phyloP scores from a whole-genome alignment of 2,329 filamentous ascomycete species.

The Stachybotrys echinatus region DNA sequence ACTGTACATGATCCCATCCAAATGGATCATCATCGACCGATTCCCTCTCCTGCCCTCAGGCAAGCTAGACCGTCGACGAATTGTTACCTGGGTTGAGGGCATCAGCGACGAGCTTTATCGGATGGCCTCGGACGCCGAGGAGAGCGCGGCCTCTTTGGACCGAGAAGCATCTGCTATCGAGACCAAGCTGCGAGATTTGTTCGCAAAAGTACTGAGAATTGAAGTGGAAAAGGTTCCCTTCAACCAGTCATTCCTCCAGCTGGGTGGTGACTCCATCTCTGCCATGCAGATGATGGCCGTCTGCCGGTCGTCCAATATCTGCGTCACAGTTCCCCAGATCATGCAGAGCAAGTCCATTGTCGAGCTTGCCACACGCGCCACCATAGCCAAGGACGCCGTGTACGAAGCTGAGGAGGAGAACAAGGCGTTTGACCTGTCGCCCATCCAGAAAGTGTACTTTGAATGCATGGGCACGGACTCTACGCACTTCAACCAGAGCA shows the following conservation, averaged over 20 bases:
- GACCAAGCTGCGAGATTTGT: not conserved
- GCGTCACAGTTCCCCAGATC: constrained; percentile 11
- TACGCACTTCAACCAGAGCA: constrained; percentile 14
- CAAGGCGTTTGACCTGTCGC: not conserved
- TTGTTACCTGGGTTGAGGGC: constrained; percentile 3
- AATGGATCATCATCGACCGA: constrained; percentile 1
- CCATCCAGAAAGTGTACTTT: constrained; percentile 1
- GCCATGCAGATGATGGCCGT: constrained; percentile 14
- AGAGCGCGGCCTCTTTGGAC: constrained; percentile 1
- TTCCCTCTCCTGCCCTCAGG: constrained; percentile 5
- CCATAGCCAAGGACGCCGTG: not conserved
- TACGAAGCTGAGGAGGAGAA: not conserved
- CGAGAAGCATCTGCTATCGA: constrained; percentile 1
- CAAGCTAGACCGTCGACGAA: constrained; percentile 4
- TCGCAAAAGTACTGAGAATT: constrained; percentile 1
- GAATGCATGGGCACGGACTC: not conserved
- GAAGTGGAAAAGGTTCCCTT: constrained; percentile 7
- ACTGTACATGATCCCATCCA: constrained; percentile 4
- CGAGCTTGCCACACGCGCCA: constrained; percentile 9
- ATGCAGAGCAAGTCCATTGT: constrained; percentile 14
- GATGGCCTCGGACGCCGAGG: constrained; percentile 1
- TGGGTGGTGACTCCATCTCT: constrained; percentile 14
- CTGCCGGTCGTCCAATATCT: constrained; percentile 10
- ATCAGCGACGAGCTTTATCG: not conserved
- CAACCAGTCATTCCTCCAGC: constrained; percentile 10